Evolutionary conservation across 139 green algal species (phyloP).

Genomic region (Tetratostichococcus sp.): DNA sequence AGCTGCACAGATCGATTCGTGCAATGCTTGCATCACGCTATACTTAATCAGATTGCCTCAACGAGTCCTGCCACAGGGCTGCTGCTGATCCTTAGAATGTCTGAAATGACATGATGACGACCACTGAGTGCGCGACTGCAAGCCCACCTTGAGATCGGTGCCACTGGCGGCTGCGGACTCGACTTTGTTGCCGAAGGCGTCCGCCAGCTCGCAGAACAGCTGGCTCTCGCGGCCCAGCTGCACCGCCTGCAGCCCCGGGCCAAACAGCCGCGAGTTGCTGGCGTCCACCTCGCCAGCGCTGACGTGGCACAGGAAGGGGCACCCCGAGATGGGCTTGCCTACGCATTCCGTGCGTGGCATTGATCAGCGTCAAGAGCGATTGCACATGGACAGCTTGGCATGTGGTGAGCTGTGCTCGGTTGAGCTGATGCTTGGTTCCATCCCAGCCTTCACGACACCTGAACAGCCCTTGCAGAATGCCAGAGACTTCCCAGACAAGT

Average conservation of each 20-base stretch:
- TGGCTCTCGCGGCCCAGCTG: conserved; percentile 19
- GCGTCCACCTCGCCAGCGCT: conserved; percentile 8
- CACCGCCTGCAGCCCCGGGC: conserved; percentile 20
- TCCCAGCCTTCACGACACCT: too few relatives aligned
- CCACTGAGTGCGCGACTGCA: too few relatives aligned
- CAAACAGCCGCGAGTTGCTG: conserved; percentile 13
- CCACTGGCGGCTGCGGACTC: background rate
- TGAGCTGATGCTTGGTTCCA: too few relatives aligned
- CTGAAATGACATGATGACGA: too few relatives aligned
- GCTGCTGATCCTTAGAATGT: too few relatives aligned
- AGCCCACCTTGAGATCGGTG: conserved; percentile 10
- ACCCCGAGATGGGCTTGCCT: conserved; percentile 8
- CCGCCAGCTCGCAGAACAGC: conserved; percentile 17
- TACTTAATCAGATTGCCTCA: too few relatives aligned
- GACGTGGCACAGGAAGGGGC: conserved; percentile 14
- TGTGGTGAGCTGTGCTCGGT: too few relatives aligned
- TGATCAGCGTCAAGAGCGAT: too few relatives aligned
- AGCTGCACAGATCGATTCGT: background rate
- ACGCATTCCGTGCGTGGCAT: background rate
- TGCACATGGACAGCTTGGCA: too few relatives aligned
- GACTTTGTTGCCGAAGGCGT: conserved; percentile 22
- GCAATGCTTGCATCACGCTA: too few relatives aligned
- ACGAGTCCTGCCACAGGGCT: too few relatives aligned
- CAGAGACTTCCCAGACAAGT: too few relatives aligned
- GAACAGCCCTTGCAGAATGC: background rate